Evolutionary conservation across 2,329 filamentous ascomycete species (phyloP).

Genomic region (Biscogniauxia marginata): DNA sequence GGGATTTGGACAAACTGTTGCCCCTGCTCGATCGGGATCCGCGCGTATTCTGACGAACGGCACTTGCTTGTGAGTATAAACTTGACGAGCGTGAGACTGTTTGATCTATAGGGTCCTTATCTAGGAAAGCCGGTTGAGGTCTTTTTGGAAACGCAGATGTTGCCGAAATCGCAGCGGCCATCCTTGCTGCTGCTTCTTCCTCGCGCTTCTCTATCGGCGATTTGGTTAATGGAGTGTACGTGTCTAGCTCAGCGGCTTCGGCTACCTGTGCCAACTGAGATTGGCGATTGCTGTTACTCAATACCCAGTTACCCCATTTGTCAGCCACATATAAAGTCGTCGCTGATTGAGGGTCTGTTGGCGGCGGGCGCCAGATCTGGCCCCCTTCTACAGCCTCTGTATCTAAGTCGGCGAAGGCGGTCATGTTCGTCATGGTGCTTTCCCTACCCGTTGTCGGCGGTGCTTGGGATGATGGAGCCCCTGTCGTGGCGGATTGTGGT

Average conservation of each 20-base stretch:
- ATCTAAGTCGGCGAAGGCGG: conserved; percentile 34
- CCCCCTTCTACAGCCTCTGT: conserved; percentile 33
- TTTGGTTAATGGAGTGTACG: conserved; percentile 32
- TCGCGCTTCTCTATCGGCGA: conserved; percentile 30
- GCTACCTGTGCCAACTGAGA: conserved; percentile 19
- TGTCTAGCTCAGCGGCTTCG: conserved; percentile 27
- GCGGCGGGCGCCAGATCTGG: conserved; percentile 52
- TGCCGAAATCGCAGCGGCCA: conserved; percentile 24
- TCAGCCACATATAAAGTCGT: conserved; percentile 51
- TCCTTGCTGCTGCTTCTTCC: conserved; percentile 20
- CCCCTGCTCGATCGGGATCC: conserved; percentile 15
- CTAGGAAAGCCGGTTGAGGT: conserved; percentile 34
- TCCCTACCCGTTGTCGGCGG: conserved; percentile 52
- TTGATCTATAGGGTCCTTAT: conserved; percentile 14
- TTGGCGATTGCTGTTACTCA: conserved; percentile 38
- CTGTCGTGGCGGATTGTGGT: conserved; percentile 12
- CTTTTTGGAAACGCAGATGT: conserved; percentile 23
- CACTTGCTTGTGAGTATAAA: conserved; percentile 37
- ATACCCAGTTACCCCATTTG: conserved; percentile 53
- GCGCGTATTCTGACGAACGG: conserved; percentile 13
- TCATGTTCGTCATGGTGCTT: conserved; percentile 36
- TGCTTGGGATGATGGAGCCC: conserved; percentile 38
- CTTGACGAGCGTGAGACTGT: conserved; percentile 35
- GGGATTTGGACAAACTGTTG: conserved; percentile 14
- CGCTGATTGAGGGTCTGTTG: conserved; percentile 44